Conservation (phyloP, 805 yeast genomes). For the Candida insectalens region DNA sequence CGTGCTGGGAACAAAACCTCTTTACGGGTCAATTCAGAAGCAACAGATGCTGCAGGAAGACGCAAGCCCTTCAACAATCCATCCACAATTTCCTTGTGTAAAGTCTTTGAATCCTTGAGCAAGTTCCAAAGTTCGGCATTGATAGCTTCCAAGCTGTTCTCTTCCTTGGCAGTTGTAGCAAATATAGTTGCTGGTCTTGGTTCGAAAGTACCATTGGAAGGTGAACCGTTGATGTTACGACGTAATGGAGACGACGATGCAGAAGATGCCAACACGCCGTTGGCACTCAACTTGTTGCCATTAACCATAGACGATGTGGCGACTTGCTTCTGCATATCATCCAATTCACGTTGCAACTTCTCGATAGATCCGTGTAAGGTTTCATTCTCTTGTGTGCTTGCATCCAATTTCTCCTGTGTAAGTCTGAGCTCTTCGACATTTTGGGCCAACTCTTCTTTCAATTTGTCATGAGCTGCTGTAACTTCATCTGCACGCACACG, state of each 20-base stretch:
- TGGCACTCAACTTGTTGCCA: conserved; percentile 5
- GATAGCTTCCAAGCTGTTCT: conserved; percentile 52
- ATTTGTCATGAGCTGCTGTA: conserved; percentile 47
- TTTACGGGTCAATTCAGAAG: conserved; percentile 72
- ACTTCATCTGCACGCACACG: conserved; percentile 50
- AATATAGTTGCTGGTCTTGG: conserved; percentile 55
- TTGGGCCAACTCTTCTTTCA: conserved; percentile 53
- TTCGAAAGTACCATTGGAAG: conserved; percentile 27
- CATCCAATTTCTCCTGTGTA: conserved; percentile 49
- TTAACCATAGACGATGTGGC: conserved; percentile 1
- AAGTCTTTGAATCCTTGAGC: conserved; percentile 57
- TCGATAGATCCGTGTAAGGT: conserved; percentile 56
- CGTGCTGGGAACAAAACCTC: conserved; percentile 95
- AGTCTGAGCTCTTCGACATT: conserved; percentile 52
- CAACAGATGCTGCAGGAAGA: conserved; percentile 79
- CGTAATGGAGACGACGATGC: conserved; percentile 3
- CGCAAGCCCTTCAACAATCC: conserved; percentile 78
- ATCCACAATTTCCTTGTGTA: conserved; percentile 78
- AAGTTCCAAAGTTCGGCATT: conserved; percentile 66
- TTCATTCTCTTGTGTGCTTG: conserved; percentile 53
- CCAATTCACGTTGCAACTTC: conserved; percentile 35
- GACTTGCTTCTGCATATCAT: conserved; percentile 23
- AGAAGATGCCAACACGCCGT: conserved; percentile 5
- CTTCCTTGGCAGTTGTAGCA: conserved; percentile 37
- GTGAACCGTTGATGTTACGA: conserved; percentile 6